Evolutionary conservation across 495 filamentous ascomycete genomes (phyloP).

Genomic region (Jackrogersella multiformis): DNA sequence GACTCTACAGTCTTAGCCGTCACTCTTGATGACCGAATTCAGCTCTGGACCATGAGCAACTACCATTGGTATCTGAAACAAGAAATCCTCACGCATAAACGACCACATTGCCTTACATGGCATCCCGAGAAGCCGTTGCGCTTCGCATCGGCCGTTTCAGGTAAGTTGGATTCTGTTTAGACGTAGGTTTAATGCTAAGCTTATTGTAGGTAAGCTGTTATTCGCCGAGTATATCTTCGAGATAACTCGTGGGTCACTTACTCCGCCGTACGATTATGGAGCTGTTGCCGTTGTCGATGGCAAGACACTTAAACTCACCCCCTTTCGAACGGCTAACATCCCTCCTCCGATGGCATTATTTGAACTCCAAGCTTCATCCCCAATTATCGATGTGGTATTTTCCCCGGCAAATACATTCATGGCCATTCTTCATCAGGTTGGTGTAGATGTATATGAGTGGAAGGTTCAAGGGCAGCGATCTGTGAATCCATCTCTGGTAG

Average conservation of each 20-base stretch:
- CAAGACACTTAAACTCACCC: conserved; percentile 81
- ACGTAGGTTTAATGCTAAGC: conserved; percentile 25
- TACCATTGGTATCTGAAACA: conserved; percentile 99
- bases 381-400: conserved; percentile 78
- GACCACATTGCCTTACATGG: conserved; percentile 67
- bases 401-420: conserved; percentile 71
- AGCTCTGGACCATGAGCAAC: conserved; percentile 97
- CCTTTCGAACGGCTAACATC: conserved; percentile 81
- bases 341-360: conserved; percentile 92
- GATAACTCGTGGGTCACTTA: conserved; percentile 71
- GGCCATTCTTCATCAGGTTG: conserved; percentile 72
- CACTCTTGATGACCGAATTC: conserved; percentile 74
- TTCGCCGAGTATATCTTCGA: conserved; percentile 75
- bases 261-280: conserved; percentile 79
- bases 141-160: conserved; percentile 60
- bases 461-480: conserved; percentile 58
- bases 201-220: conserved; percentile 59
- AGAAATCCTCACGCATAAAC: conserved; percentile 63
- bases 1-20: conserved; percentile 93
- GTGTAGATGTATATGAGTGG: conserved; percentile 73
- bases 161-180: conserved; percentile 45
- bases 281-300: conserved; percentile 90
- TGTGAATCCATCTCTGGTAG: conserved; percentile 42
- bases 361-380: conserved; percentile 70
- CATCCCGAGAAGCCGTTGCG: conserved; percentile 83